These are phyloP conservation scores for Umbelopsis isabellina DNA, from an alignment of 192 early-diverging fungal genomes.

Conservation along the genomic window DNA sequence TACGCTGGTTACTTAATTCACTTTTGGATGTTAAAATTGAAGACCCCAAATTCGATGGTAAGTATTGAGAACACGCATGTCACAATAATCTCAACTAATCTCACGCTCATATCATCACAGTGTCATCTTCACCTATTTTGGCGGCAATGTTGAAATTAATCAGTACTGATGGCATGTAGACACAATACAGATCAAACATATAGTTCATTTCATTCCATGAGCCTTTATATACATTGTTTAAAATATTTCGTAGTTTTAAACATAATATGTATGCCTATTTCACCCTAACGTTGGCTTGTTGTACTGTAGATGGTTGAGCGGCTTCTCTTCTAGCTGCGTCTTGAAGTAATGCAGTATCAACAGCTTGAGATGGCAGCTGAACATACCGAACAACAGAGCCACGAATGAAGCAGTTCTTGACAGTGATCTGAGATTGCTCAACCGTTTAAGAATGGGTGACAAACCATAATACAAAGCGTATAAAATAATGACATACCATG, in stretches of 20 bases:
- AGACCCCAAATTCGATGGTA: slow-evolving; percentile 59
- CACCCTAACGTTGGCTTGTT: slow-evolving; percentile 43
- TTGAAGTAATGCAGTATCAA: slow-evolving; percentile 95
- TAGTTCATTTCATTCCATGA: neutral
- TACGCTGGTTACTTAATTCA: slow-evolving; percentile 71
- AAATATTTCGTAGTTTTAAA: neutral
- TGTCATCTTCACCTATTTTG: slow-evolving; percentile 10
- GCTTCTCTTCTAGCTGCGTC: slow-evolving; percentile 96
- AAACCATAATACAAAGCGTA: neutral
- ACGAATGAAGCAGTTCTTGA: slow-evolving; percentile 99
- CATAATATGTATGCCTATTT: slow-evolving; percentile 27
- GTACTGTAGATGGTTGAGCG: slow-evolving; percentile 58
- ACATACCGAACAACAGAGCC: slow-evolving; percentile 99
- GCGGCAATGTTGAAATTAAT: slow-evolving; percentile 11
- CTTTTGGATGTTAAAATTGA: slow-evolving; percentile 74
- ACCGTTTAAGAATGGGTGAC: neutral
- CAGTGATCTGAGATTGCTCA: slow-evolving; percentile 66
- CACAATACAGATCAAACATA: slow-evolving; percentile 3
- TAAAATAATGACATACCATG: slow-evolving; percentile 68
- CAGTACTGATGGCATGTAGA: slow-evolving; percentile 4
- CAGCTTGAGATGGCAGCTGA: slow-evolving; percentile 79
- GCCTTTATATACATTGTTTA: slow-evolving; percentile 13
- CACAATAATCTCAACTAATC: neutral
- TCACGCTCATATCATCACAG: neutral
- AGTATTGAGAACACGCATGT: neutral